These are phyloP conservation scores for Lablab purpureus DNA, from an alignment of 306 rosid genomes.

Conservation along the genomic window DNA sequence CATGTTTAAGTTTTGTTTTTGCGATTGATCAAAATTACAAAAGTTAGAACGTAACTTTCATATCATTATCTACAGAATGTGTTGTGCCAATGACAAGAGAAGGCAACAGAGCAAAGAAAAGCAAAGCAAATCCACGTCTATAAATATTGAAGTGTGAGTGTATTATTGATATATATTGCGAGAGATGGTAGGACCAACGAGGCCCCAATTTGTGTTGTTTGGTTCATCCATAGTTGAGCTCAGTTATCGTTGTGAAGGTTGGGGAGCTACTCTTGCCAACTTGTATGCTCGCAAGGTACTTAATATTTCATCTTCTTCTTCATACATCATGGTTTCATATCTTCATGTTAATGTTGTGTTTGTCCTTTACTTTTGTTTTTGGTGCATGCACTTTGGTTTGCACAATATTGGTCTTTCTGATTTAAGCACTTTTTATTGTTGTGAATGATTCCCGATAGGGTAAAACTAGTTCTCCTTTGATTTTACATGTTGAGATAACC, in stretches of 20 bases:
- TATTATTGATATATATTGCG: constrained; percentile 9
- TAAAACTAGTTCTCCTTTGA: neutral
- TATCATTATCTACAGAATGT: constrained; percentile 13
- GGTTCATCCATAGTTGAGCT: constrained; percentile 86
- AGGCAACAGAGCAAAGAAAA: neutral
- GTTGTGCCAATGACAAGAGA: constrained; percentile 2
- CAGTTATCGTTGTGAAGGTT: constrained; percentile 68
- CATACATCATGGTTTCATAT: neutral
- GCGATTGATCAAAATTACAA: neutral
- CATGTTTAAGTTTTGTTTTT: neutral
- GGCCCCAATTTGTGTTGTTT: constrained; percentile 89
- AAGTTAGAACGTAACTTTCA: neutral
- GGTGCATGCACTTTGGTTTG: constrained; percentile 21
- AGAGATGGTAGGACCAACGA: constrained; percentile 79
- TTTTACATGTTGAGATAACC: constrained; percentile 9
- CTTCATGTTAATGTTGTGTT: neutral
- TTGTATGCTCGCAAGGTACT: constrained; percentile 74
- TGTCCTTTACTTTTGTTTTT: neutral
- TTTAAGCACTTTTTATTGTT: constrained; percentile 7
- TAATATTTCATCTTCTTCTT: neutral
- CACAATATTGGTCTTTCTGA: neutral
- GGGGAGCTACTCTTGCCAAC: constrained; percentile 81
- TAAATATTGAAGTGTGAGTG: neutral
- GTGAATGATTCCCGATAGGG: constrained; percentile 4
- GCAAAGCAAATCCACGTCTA: constrained; percentile 22